Evolutionary conservation across 768 basidiomycete genomes (phyloP), one percentile per base, ranked within the genome.

Genomic region (Lyophyllum shimeji): DNA sequence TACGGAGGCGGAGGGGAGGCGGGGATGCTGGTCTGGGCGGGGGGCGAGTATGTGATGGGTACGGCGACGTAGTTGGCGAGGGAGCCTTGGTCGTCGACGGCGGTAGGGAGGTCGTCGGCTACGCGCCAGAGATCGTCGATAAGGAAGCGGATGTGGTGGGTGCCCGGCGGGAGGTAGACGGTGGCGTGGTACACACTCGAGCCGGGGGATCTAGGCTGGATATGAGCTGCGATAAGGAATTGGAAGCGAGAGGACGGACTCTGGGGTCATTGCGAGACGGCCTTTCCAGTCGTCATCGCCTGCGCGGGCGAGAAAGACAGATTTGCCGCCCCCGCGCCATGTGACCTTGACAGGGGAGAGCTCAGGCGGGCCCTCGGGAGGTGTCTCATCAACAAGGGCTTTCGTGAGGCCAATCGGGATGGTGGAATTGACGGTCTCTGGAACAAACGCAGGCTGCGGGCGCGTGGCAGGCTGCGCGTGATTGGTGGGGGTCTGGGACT

Each of bases 41-140:
- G 62, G 60, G 39, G 63, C 47, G 60, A 69, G 57, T 66, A 69
- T 53, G 56, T 69, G 18, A 73, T 65, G 39, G 78, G 71, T 1
- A 92, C 89, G 43, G 88, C 86, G 55, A 98, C 86, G 68, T 96
- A 98, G 74, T 98, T 98, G 51, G 96, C 93, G 44, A 98, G 78
- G 24, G 89, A 89, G 29, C 96, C 96, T 64, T 94, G 90, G 67
- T 98, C 95, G 67, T 95, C 93, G 46, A 95, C 93, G 0, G 93
- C 93, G 23, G 89, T 87, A 6, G 91, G 89, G 23, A 81, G 79
- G 60, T 90, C 85, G 60, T 87, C 81, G 2, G 89, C 83, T 7
- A 89, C 83, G 58, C 88, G 83, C 86, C 89, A 93, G 45, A 85
- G 82, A 46, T 89, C 91, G 69, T 98, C 96, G 57, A 98, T 91